A percentile compares a stretch with the other conserved stretches of the same genome.
Evolutionary conservation across 2,329 filamentous ascomycete species (phyloP).

Genomic region (Talaromyces verruculosus): DNA sequence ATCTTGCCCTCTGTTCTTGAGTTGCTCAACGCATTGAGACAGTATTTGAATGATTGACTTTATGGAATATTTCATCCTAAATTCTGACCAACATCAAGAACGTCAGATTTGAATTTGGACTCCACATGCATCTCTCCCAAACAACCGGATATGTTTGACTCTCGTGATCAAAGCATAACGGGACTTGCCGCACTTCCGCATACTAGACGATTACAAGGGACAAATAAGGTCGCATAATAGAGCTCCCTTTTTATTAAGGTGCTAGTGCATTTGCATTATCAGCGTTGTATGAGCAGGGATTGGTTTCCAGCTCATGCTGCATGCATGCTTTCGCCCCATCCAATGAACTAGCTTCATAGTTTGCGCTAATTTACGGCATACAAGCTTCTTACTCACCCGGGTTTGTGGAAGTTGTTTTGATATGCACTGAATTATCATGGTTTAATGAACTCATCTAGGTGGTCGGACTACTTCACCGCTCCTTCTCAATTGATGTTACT

Average conservation of each 20-base stretch:
- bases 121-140: constrained; percentile 39
- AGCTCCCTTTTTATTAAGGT: constrained; percentile 29
- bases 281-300: constrained; percentile 14
- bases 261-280: constrained; percentile 26
- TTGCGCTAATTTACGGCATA: constrained; percentile 11
- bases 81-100: constrained; percentile 26
- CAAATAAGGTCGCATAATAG: constrained; percentile 34
- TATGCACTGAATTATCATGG: neutral
- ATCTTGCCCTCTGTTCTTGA: neutral
- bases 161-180: constrained; percentile 42
- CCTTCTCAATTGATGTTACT: constrained; percentile 3
- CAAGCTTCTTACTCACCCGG: neutral
- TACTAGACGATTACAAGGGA: constrained; percentile 29
- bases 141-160: constrained; percentile 37
- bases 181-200: constrained; percentile 36
- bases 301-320: constrained; percentile 19
- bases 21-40: neutral
- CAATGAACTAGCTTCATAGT: constrained; percentile 18
- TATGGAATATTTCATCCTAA: neutral
- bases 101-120: constrained; percentile 43
- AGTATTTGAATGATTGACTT: neutral
- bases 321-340: constrained; percentile 18
- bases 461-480: constrained; percentile 13
- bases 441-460: neutral
- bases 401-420: constrained; percentile 13